Evolutionary conservation across 1,284 basidiomycete species (phyloP).

Genomic region (Thecaphora thlaspeos): DNA sequence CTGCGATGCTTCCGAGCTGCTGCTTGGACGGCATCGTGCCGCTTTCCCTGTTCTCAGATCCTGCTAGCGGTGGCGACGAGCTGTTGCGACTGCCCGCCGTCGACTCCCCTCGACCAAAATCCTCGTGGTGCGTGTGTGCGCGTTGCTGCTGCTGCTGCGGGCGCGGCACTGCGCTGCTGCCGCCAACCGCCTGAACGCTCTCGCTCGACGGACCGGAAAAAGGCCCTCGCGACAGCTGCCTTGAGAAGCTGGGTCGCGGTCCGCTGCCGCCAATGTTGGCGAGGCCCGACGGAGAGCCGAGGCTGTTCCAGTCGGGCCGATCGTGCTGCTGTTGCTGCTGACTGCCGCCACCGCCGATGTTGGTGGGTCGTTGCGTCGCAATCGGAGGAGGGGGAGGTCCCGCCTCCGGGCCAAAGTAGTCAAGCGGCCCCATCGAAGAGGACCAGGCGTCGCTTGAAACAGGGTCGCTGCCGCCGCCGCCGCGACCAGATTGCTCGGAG

Average conservation of each 20-base stretch:
- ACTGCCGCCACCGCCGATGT: slow-evolving; percentile 1
- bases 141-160: no score
- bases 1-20: slow-evolving; percentile 5
- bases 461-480: no score
- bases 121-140: no score
- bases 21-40: slow-evolving; percentile 1
- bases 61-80: slow-evolving; percentile 18
- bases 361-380: background rate
- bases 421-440: slow-evolving; percentile 40
- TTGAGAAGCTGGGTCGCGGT: slow-evolving; percentile 17
- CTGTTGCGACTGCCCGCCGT: slow-evolving; percentile 4
- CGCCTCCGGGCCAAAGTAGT: slow-evolving; percentile 40
- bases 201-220: slow-evolving; percentile 10
- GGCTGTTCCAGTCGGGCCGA: slow-evolving; percentile 34
- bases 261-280: background rate
- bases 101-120: slow-evolving; percentile 8
- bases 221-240: slow-evolving; percentile 26
- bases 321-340: slow-evolving; percentile 11
- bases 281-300: slow-evolving; percentile 40
- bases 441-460: background rate
- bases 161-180: no score
- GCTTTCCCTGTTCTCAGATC: slow-evolving; percentile 11
- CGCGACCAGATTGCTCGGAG: background rate
- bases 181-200: background rate
- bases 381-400: slow-evolving; percentile 1